Conservation (phyloP, 1,139 yeast genomes). For the Kodamaea ohmeri region DNA sequence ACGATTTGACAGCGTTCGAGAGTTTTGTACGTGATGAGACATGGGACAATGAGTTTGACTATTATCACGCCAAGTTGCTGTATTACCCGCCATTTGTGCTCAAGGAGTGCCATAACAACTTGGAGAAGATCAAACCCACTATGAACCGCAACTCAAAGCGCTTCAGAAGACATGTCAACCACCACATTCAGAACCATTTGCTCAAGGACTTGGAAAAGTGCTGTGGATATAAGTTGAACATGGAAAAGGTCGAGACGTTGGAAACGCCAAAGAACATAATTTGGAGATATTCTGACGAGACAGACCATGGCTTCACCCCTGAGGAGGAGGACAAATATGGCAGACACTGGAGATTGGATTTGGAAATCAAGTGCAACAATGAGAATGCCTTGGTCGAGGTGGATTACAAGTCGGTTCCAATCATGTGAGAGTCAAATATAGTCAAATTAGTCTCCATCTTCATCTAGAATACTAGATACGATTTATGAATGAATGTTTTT, state of each 20-base stretch:
- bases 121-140: conserved; percentile 71
- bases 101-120: conserved; percentile 64
- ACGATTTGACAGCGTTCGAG: conserved; percentile 62
- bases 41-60: conserved; percentile 72
- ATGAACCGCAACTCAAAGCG: conserved; percentile 70
- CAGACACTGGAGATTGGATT: conserved; percentile 57
- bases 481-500: background rate
- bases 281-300: conserved; percentile 54
- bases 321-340: conserved; percentile 44
- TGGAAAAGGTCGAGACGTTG: conserved; percentile 47
- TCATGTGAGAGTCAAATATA: no score
- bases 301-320: conserved; percentile 53
- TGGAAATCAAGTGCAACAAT: conserved; percentile 57
- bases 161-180: conserved; percentile 71
- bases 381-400: conserved; percentile 61
- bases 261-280: conserved; percentile 42
- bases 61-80: conserved; percentile 61
- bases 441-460: no score
- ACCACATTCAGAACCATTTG: conserved; percentile 70
- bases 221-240: conserved; percentile 56
- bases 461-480: background rate
- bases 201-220: conserved; percentile 62
- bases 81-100: conserved; percentile 74
- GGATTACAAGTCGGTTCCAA: conserved; percentile 50
- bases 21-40: conserved; percentile 66